Percentiles rank a stretch among this genome's conserved stretches.
Conservation (phyloP, 768 basidiomycete genomes). For the Mycena belliarum region DNA sequence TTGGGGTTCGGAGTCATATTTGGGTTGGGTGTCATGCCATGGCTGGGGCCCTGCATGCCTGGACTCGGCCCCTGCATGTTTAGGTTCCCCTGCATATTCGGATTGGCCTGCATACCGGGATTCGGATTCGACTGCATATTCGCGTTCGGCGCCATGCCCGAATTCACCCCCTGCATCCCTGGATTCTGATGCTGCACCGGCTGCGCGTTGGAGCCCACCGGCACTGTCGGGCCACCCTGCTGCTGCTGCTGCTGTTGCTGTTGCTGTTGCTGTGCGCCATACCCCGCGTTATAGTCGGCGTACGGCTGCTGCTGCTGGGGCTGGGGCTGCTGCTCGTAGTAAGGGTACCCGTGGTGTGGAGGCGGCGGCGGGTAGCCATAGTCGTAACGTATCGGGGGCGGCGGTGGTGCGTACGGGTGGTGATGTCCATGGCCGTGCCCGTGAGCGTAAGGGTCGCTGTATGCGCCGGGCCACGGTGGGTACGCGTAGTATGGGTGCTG, state of each 20-base stretch:
- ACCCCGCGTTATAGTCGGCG: neutral
- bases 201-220: too few relatives aligned
- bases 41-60: neutral
- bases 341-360: neutral
- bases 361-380: slow-evolving; percentile 20
- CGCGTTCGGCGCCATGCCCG: neutral
- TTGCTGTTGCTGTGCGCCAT: too few relatives aligned
- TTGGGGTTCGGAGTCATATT: neutral
- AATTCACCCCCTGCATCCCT: neutral
- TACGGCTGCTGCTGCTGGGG: slow-evolving; percentile 1
- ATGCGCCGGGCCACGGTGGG: slow-evolving; percentile 3
- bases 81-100: neutral
- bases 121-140: neutral
- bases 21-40: neutral
- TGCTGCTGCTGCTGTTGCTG: neutral
- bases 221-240: neutral
- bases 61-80: neutral
- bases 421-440: slow-evolving; percentile 17
- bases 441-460: slow-evolving; percentile 16
- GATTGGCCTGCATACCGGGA: neutral
- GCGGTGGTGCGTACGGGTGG: slow-evolving; percentile 18
- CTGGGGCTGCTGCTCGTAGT: slow-evolving; percentile 14
- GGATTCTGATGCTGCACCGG: neutral
- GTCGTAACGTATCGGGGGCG: slow-evolving; percentile 22
- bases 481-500: slow-evolving; percentile 19